Evolutionary conservation across 257 asterid genomes (phyloP).

Genomic region (Nicotiana otophora): DNA sequence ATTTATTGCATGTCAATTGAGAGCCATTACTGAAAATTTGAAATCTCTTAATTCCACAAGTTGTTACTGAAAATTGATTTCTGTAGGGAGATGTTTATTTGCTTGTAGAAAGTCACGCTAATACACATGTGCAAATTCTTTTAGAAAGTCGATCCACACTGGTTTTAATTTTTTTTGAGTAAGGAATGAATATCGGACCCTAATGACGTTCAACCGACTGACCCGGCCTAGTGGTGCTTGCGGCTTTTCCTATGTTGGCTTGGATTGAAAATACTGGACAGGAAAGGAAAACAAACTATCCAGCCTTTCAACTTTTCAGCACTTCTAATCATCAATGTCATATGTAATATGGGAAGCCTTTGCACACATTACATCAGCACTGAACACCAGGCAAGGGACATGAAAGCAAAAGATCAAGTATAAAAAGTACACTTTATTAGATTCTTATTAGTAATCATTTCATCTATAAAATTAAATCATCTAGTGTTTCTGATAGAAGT

Average conservation of each 20-base stretch:
- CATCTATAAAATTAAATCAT: background rate
- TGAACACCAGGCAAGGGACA: background rate
- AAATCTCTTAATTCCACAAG: background rate
- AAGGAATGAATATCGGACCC: too few species aligned
- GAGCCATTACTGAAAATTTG: background rate
- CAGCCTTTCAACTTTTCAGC: background rate
- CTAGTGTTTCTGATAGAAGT: background rate
- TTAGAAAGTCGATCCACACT: background rate
- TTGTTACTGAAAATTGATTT: background rate
- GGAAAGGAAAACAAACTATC: too few species aligned
- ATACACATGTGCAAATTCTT: background rate
- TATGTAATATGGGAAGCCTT: background rate
- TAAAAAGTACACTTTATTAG: background rate
- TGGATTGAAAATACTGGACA: too few species aligned
- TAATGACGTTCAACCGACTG: too few species aligned
- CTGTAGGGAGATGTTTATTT: background rate
- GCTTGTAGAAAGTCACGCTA: background rate
- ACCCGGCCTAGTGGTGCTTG: too few species aligned
- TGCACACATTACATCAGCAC: background rate
- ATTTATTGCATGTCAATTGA: background rate
- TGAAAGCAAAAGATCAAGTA: background rate
- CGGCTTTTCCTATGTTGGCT: too few species aligned
- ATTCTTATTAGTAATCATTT: slow-evolving; percentile 1
- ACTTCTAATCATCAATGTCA: background rate
- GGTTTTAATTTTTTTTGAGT: background rate